phyloP scores from a whole-genome alignment of 2,329 filamentous ascomycete genomes.

The Dactylellina haptotyla region DNA sequence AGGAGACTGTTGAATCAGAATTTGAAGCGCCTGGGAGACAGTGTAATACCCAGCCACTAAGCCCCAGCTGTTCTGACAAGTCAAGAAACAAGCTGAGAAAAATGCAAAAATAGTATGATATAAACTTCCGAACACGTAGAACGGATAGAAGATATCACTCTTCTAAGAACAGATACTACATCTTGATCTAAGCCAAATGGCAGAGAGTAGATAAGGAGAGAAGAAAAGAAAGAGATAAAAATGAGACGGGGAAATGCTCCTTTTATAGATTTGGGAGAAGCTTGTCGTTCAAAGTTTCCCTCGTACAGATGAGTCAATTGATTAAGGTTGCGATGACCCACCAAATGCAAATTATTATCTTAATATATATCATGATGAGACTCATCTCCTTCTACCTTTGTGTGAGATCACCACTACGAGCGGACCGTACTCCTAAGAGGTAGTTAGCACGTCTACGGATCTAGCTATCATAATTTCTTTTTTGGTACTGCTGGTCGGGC shows the following conservation, averaged over 20 bases:
- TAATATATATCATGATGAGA: too few relatives aligned
- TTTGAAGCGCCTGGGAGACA: constrained; percentile 18
- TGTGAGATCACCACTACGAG: too few relatives aligned
- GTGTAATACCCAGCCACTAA: constrained; percentile 34
- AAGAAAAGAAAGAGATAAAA: not conserved
- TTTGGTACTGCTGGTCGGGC: too few relatives aligned
- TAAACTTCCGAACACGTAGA: not conserved
- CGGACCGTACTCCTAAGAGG: too few relatives aligned
- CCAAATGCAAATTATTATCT: too few relatives aligned
- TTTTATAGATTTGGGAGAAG: constrained; percentile 9
- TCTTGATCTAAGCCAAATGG: constrained; percentile 17
- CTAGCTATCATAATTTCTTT: too few relatives aligned
- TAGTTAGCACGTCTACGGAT: too few relatives aligned
- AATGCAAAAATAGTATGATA: constrained; percentile 33
- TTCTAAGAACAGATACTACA: constrained; percentile 46
- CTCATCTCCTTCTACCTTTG: too few relatives aligned
- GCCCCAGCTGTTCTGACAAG: constrained; percentile 19
- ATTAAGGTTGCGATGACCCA: not conserved
- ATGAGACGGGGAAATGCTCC: not conserved
- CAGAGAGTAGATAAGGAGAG: constrained; percentile 12
- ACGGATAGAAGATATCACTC: constrained; percentile 36
- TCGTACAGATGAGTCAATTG: not conserved
- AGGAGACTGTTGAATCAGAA: not conserved
- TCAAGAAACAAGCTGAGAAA: constrained; percentile 1
- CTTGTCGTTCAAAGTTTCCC: constrained; percentile 5